Percentiles rank a stretch among this genome's conserved stretches.
Conservation (phyloP, 345 rosid genomes). For the Linum trigynum region DNA sequence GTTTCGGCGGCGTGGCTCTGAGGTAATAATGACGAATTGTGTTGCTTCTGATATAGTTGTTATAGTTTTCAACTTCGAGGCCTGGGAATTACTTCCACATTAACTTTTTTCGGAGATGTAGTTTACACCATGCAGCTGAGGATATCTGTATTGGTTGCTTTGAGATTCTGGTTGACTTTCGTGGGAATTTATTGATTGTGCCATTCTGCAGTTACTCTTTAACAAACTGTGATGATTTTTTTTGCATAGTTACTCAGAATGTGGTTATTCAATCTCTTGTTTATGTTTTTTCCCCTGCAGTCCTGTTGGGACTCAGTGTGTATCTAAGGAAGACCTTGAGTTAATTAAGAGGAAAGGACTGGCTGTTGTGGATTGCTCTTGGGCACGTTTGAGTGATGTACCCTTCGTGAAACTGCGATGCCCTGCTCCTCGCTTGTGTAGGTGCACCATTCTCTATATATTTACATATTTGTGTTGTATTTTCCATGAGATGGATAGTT, state of each 20-base stretch:
- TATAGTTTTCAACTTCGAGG: not conserved
- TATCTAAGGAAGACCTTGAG: slow-evolving; percentile 74
- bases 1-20: slow-evolving; percentile 81
- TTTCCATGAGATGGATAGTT: too few relatives aligned
- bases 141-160: too few relatives aligned
- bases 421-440: slow-evolving; percentile 85
- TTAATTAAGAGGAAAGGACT: slow-evolving; percentile 73
- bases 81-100: not conserved
- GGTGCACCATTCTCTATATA: slow-evolving; percentile 22
- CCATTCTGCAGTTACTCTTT: too few relatives aligned
- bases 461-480: not conserved
- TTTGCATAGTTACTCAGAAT: not conserved
- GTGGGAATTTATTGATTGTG: too few relatives aligned
- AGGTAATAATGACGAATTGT: slow-evolving; percentile 38
- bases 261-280: not conserved
- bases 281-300: slow-evolving; percentile 33
- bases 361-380: slow-evolving; percentile 98
- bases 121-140: too few relatives aligned
- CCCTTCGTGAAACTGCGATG: slow-evolving; percentile 89
- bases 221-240: too few relatives aligned
- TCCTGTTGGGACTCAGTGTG: slow-evolving; percentile 82
- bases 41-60: not conserved
- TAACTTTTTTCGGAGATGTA: too few relatives aligned
- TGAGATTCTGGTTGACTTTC: too few relatives aligned
- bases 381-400: slow-evolving; percentile 91